phyloP scores from a whole-genome alignment of 1,284 basidiomycete species.

The Takashimella koratensis region DNA sequence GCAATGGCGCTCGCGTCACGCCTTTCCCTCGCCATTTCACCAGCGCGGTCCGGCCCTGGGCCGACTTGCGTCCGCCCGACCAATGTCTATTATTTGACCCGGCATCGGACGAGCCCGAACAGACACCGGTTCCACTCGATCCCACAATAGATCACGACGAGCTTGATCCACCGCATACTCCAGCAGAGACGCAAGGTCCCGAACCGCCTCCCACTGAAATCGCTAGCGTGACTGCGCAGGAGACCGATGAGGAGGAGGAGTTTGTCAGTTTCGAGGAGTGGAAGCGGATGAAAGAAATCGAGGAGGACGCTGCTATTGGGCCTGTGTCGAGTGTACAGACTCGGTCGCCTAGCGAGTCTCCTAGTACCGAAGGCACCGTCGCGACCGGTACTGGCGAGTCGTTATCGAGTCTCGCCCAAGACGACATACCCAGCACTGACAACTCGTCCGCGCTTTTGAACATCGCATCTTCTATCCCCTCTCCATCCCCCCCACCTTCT shows the following conservation, averaged over 20 bases:
- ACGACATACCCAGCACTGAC: not conserved
- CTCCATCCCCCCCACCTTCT: constrained; percentile 5
- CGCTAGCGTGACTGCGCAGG: not conserved
- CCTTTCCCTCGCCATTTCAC: not conserved
- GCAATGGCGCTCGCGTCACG: not conserved
- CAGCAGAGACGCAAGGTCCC: not conserved
- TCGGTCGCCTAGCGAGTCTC: not conserved
- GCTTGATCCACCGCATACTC: not conserved
- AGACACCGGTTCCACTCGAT: not conserved
- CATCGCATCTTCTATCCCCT: not conserved
- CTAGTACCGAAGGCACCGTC: not conserved
- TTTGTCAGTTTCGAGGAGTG: constrained; percentile 85
- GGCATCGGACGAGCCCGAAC: not conserved
- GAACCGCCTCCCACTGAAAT: not conserved
- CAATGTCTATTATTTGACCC: not conserved
- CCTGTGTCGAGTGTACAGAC: not conserved
- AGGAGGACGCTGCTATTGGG: constrained; percentile 13
- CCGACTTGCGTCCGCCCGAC: not conserved
- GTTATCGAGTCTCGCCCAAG: not conserved
- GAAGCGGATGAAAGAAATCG: constrained; percentile 64
- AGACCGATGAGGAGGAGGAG: not conserved
- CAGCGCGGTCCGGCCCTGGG: not conserved
- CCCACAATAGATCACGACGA: not conserved
- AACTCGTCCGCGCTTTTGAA: not conserved
- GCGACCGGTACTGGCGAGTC: not conserved